Evolutionary conservation across 306 rosid genomes (phyloP).

Genomic region (Cucumis sativus): DNA sequence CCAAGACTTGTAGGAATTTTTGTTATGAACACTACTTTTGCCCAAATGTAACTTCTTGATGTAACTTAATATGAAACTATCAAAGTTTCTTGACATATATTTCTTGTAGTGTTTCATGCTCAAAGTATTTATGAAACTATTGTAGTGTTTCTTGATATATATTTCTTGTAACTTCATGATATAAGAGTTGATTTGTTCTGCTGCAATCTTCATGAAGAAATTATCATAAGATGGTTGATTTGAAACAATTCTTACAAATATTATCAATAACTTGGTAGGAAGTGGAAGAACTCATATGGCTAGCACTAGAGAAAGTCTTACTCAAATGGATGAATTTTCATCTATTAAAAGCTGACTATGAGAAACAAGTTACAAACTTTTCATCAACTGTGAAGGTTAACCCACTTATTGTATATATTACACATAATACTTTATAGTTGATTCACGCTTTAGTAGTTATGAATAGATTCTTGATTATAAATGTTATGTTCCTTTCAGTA

Average conservation of each 20-base stretch:
- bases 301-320: conserved; percentile 87
- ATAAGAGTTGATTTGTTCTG: not conserved
- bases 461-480: not conserved
- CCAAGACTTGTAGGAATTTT: too few species aligned
- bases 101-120: too few species aligned
- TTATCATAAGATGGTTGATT: not conserved
- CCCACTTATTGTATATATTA: not conserved
- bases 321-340: conserved; percentile 99
- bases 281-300: conserved; percentile 90
- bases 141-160: too few species aligned
- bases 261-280: conserved; percentile 41
- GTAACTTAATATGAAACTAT: too few species aligned
- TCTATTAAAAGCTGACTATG: conserved; percentile 81
- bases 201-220: not conserved
- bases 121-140: too few species aligned
- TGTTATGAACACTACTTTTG: too few species aligned
- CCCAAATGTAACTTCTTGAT: too few species aligned
- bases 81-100: too few species aligned
- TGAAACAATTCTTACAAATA: not conserved
- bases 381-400: conserved; percentile 89
- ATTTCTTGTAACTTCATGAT: not conserved
- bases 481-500: not conserved
- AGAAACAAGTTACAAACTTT: conserved; percentile 90
- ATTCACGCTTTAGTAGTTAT: not conserved
- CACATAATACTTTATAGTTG: not conserved